A percentile compares a stretch with the other conserved stretches of the same genome.
Evolutionary conservation across 2,329 filamentous ascomycete genomes (phyloP).

Genomic region (Aspergillus luchuensis): DNA sequence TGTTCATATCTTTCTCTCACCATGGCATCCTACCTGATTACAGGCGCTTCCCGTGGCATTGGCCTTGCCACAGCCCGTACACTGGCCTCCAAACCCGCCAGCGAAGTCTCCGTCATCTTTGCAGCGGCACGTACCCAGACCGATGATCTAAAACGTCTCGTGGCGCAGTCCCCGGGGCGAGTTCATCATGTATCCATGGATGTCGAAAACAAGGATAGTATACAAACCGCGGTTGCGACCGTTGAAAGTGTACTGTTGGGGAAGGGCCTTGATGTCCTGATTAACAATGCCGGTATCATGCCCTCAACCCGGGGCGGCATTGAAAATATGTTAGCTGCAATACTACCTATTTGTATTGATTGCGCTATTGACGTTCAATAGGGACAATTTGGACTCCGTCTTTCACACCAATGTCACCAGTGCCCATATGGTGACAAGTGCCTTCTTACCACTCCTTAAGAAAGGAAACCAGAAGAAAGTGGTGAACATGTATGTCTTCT

Average conservation of each 20-base stretch:
- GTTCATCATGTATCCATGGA: slow-evolving; percentile 41
- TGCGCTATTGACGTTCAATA: background rate
- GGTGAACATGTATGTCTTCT: slow-evolving; percentile 40
- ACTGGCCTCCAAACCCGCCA: slow-evolving; percentile 31
- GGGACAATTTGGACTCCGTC: background rate
- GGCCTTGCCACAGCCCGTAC: slow-evolving; percentile 34
- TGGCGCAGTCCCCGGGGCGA: slow-evolving; percentile 32
- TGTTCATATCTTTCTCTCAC: background rate
- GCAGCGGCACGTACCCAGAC: slow-evolving; percentile 39
- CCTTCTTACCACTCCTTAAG: slow-evolving; percentile 39
- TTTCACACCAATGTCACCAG: slow-evolving; percentile 39
- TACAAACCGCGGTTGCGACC: slow-evolving; percentile 36
- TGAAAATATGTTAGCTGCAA: slow-evolving; percentile 19
- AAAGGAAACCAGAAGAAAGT: slow-evolving; percentile 45
- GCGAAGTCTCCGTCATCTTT: slow-evolving; percentile 42
- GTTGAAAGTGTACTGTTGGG: slow-evolving; percentile 37
- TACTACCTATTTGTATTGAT: background rate
- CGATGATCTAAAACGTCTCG: slow-evolving; percentile 34
- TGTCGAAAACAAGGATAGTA: slow-evolving; percentile 36
- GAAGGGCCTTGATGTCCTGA: slow-evolving; percentile 40
- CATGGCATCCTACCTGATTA: slow-evolving; percentile 41
- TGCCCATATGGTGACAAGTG: slow-evolving; percentile 39
- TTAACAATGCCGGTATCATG: slow-evolving; percentile 35
- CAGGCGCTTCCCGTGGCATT: slow-evolving; percentile 38
- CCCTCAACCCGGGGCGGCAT: slow-evolving; percentile 13